These are phyloP conservation scores for Didymella glomerata DNA, from an alignment of 2,329 filamentous ascomycete species.

Conservation along the genomic window DNA sequence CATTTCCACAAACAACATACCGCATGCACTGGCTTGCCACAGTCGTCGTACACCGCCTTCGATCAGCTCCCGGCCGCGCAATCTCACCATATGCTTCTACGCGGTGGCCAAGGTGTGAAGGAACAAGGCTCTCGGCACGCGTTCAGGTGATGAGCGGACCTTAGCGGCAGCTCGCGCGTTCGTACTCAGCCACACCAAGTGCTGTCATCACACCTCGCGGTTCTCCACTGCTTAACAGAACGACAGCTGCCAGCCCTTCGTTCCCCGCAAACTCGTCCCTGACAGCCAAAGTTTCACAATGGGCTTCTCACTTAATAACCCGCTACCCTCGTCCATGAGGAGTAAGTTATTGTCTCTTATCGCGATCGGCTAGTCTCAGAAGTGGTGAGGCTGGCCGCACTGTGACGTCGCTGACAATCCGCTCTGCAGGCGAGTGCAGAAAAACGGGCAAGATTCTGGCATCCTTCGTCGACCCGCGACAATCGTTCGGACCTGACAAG, in stretches of 20 bases:
- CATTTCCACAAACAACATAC: background rate
- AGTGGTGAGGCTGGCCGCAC: conserved; percentile 2
- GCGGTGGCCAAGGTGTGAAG: conserved; percentile 5
- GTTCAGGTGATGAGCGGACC: conserved; percentile 17
- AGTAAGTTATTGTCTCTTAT: conserved; percentile 52
- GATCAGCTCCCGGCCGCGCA: background rate
- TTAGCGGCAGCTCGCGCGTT: conserved; percentile 13
- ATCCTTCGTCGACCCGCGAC: conserved; percentile 92
- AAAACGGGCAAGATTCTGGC: conserved; percentile 96
- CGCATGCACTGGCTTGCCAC: conserved; percentile 3
- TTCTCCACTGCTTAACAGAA: conserved; percentile 11
- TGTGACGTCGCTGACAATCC: conserved; percentile 49
- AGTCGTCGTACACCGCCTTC: conserved; percentile 6
- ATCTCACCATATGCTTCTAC: background rate
- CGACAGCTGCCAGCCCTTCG: background rate
- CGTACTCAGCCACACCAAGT: conserved; percentile 20
- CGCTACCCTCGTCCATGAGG: conserved; percentile 61
- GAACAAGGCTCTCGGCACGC: conserved; percentile 19
- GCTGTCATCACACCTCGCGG: conserved; percentile 18
- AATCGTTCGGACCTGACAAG: conserved; percentile 95
- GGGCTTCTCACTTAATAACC: conserved; percentile 62
- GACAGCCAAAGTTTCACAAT: conserved; percentile 39
- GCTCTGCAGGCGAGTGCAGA: conserved; percentile 83
- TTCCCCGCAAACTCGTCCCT: conserved; percentile 10
- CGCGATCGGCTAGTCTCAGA: conserved; percentile 10